phyloP scores from a whole-genome alignment of 768 basidiomycete genomes.

The Scleroderma bovista region DNA sequence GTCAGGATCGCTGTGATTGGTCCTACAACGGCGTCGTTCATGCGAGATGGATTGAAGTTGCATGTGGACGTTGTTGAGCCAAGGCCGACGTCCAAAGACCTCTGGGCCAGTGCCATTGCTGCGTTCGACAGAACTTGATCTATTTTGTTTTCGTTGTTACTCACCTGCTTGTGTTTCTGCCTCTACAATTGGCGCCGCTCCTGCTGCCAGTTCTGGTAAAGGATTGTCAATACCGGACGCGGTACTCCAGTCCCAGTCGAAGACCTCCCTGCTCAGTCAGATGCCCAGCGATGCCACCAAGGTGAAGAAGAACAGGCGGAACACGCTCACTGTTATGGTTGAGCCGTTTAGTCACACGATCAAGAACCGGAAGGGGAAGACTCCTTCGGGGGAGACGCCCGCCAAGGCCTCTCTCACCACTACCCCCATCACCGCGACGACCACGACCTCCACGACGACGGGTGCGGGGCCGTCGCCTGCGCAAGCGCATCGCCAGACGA shows the following conservation, averaged over 20 bases:
- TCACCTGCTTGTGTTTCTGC: conserved; percentile 6
- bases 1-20: no score
- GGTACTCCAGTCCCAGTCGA: conserved; percentile 26
- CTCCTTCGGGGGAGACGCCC: conserved; percentile 28
- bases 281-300: conserved; percentile 21
- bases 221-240: no score
- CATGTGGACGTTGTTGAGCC: no score
- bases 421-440: conserved; percentile 27
- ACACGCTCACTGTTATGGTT: conserved; percentile 85
- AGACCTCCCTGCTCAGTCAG: conserved; percentile 33
- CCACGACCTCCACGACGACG: conserved; percentile 19
- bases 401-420: conserved; percentile 32
- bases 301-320: conserved; percentile 61
- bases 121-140: no score
- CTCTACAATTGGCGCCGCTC: no score
- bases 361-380: conserved; percentile 32
- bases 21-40: no score
- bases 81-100: no score
- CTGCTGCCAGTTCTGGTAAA: no score
- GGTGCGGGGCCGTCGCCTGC: conserved; percentile 19
- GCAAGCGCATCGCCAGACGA: conserved; percentile 18
- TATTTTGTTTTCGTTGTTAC: no score
- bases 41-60: no score
- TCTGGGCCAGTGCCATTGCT: no score
- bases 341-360: conserved; percentile 59